phyloP scores from a whole-genome alignment of 192 early-diverging fungal species.

The Backusella circina region DNA sequence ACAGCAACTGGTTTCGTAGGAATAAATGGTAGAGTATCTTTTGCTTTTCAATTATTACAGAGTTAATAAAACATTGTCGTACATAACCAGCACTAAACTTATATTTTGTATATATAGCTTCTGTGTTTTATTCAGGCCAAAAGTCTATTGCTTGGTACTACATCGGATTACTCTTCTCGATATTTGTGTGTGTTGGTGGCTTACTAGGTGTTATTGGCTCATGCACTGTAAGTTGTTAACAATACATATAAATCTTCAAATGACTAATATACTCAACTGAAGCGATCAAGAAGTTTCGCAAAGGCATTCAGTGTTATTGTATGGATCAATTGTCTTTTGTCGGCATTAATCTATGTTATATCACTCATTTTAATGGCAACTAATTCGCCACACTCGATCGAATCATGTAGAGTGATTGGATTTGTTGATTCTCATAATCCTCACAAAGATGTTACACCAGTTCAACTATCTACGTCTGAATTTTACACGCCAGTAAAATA shows the following conservation, averaged over 20 bases:
- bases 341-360: conserved; percentile 28
- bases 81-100: background rate
- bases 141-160: conserved; percentile 21
- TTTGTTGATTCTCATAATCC: conserved; percentile 28
- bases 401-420: conserved; percentile 20
- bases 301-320: conserved; percentile 30
- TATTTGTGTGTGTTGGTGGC: conserved; percentile 26
- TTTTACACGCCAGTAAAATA: conserved; percentile 32
- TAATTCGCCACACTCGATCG: conserved; percentile 12
- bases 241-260: background rate
- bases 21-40: conserved; percentile 12
- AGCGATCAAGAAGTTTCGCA: conserved; percentile 33
- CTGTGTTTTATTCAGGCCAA: conserved; percentile 30
- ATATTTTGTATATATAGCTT: conserved; percentile 19
- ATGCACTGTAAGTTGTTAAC: conserved; percentile 23
- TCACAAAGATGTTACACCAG: conserved; percentile 11
- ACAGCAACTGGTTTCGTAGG: conserved; percentile 19
- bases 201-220: conserved; percentile 32
- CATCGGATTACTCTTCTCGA: conserved; percentile 22
- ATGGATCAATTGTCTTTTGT: conserved; percentile 28
- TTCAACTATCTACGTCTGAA: conserved; percentile 2
- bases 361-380: conserved; percentile 23
- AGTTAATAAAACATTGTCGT: background rate
- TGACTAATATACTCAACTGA: background rate
- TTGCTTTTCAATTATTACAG: background rate